phyloP scores from a whole-genome alignment of 148 eudicot species.

The Vaccinium macrocarpon region DNA sequence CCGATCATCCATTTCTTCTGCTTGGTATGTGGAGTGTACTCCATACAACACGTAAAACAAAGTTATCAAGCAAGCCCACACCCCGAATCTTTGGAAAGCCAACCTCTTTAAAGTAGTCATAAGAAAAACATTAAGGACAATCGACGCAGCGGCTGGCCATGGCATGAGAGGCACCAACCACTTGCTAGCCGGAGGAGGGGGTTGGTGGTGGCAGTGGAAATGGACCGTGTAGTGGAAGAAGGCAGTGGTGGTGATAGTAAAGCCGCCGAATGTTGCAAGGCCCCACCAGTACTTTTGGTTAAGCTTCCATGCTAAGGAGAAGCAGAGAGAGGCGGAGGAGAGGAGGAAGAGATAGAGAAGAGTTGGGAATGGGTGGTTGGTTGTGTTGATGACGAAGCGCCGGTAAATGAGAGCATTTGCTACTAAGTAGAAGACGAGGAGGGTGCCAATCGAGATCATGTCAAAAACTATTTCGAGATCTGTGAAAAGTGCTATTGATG shows the following conservation, averaged over 20 bases:
- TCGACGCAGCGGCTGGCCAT: conserved; percentile 69
- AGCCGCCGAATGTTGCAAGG: conserved; percentile 30
- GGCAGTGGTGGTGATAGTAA: conserved; percentile 35
- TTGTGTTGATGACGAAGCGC: conserved; percentile 47
- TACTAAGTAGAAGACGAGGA: conserved; percentile 76
- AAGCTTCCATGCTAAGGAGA: conserved; percentile 60
- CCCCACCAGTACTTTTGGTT: conserved; percentile 41
- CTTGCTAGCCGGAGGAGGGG: background rate
- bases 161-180: conserved; percentile 82
- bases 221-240: conserved; percentile 43
- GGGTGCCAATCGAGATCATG: conserved; percentile 79
- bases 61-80: conserved; percentile 58
- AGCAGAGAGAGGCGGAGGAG: conserved; percentile 45
- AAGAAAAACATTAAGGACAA: conserved; percentile 65
- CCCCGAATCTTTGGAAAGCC: conserved; percentile 57
- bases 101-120: conserved; percentile 52
- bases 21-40: conserved; percentile 66
- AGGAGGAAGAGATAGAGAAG: conserved; percentile 57
- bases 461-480: conserved; percentile 66
- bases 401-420: conserved; percentile 76
- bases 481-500: conserved; percentile 81
- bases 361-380: conserved; percentile 35
- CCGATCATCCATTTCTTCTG: conserved; percentile 41
- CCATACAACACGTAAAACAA: conserved; percentile 65
- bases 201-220: conserved; percentile 2